A percentile compares a stretch with the other conserved stretches of the same genome.
Conservation (phyloP, 768 basidiomycete genomes). For the Strobilomyces confusus region DNA sequence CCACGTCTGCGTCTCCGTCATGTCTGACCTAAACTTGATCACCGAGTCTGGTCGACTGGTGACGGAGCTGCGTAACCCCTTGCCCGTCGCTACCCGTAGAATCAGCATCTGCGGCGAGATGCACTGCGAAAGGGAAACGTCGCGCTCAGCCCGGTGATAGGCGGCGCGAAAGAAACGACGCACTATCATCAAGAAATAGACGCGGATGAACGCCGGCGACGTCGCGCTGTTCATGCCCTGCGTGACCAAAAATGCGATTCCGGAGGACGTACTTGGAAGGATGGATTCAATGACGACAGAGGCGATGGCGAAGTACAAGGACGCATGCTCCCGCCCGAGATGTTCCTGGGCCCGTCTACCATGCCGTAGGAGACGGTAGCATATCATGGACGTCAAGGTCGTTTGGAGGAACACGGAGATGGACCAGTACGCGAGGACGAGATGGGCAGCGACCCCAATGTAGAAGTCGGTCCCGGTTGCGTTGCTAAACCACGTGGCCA, state of each 20-base stretch:
- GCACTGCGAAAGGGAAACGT: neutral
- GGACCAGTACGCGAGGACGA: conserved; percentile 17
- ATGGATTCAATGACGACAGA: conserved; percentile 20
- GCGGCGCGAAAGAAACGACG: neutral
- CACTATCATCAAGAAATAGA: conserved; percentile 23
- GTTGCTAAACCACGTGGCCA: conserved; percentile 6
- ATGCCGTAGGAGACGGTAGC: conserved; percentile 16
- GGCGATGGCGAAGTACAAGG: conserved; percentile 11
- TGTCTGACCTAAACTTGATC: neutral
- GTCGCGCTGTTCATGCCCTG: conserved; percentile 11
- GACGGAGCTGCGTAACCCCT: neutral
- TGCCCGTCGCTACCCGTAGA: neutral
- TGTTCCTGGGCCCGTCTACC: neutral
- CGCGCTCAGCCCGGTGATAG: too few species aligned
- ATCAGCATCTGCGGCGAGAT: neutral
- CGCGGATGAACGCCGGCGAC: conserved; percentile 6
- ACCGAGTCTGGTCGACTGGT: neutral
- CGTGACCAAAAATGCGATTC: conserved; percentile 20
- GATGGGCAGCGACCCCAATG: neutral
- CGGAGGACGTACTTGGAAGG: conserved; percentile 21
- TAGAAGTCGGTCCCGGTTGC: conserved; percentile 17
- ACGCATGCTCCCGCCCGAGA: conserved; percentile 17
- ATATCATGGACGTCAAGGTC: conserved; percentile 20
- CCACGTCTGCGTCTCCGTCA: too few species aligned
- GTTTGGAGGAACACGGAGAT: conserved; percentile 14